Percentiles rank a stretch among this genome's conserved stretches.
These are phyloP conservation scores for Austroboletus festivus DNA, from an alignment of 768 basidiomycete species.

Conservation along the genomic window DNA sequence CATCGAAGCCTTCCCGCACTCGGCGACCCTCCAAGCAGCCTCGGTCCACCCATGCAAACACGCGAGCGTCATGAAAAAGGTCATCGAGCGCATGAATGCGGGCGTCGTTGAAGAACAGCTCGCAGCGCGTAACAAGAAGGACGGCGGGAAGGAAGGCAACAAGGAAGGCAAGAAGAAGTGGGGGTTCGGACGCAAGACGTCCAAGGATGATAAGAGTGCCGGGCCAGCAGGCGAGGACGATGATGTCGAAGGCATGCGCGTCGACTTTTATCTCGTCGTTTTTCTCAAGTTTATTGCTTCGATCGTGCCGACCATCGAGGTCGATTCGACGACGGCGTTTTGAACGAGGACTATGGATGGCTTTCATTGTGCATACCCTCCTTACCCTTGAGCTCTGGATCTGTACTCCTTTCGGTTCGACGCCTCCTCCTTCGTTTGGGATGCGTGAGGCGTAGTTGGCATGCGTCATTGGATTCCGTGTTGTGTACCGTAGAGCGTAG, in stretches of 20 bases:
- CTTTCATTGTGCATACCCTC: slow-evolving; percentile 16
- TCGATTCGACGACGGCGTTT: slow-evolving; percentile 85
- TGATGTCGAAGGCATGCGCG: slow-evolving; percentile 88
- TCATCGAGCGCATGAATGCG: slow-evolving; percentile 97
- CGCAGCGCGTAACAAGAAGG: slow-evolving; percentile 56
- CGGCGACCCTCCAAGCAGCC: slow-evolving; percentile 76
- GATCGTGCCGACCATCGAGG: slow-evolving; percentile 98
- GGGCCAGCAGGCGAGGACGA: slow-evolving; percentile 33
- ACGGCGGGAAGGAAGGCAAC: no score
- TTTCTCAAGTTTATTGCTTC: slow-evolving; percentile 99
- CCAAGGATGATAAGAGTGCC: slow-evolving; percentile 48
- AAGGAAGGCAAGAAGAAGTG: slow-evolving; percentile 79
- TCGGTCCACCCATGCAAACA: slow-evolving; percentile 99
- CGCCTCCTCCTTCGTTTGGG: slow-evolving; percentile 2
- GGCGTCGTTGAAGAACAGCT: slow-evolving; percentile 82
- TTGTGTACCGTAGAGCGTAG: slow-evolving; percentile 23
- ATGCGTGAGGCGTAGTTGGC: background rate
- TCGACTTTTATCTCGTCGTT: slow-evolving; percentile 96
- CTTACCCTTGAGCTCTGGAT: background rate
- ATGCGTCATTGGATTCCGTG: background rate
- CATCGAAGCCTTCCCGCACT: slow-evolving; percentile 97
- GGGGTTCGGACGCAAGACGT: slow-evolving; percentile 71
- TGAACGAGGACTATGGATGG: slow-evolving; percentile 25
- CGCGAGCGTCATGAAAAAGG: slow-evolving; percentile 99
- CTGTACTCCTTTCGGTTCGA: background rate